Conservation (phyloP, 1,284 basidiomycete species). For the Serendipita sp. region DNA sequence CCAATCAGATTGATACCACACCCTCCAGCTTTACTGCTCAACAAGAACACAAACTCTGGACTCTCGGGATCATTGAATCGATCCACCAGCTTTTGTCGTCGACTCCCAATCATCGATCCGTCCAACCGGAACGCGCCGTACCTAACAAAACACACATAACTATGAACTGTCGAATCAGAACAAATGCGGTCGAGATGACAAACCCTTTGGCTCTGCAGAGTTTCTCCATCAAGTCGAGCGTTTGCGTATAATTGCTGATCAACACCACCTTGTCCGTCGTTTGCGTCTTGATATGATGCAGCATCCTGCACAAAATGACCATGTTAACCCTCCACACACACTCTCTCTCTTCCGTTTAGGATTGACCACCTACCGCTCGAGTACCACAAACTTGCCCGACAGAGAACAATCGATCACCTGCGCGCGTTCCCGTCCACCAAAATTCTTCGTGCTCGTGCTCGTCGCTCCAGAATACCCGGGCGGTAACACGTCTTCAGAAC, state of each 20-base stretch:
- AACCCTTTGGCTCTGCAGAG: conserved; percentile 74
- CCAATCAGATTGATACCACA: conserved; percentile 98
- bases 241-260: conserved; percentile 98
- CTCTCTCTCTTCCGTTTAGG: background rate
- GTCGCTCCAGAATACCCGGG: conserved; percentile 60
- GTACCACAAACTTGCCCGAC: conserved; percentile 86
- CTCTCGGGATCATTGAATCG: conserved; percentile 93
- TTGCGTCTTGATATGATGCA: conserved; percentile 66
- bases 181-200: conserved; percentile 14
- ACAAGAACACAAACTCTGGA: conserved; percentile 89
- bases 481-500: conserved; percentile 74
- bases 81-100: conserved; percentile 94
- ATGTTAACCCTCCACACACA: no score
- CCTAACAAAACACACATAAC: conserved; percentile 27
- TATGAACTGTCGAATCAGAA: background rate
- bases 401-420: conserved; percentile 60
- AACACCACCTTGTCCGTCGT: conserved; percentile 96
- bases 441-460: conserved; percentile 21
- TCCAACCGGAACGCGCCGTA: conserved; percentile 90
- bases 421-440: conserved; percentile 22
- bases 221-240: conserved; percentile 87
- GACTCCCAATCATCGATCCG: conserved; percentile 85
- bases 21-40: conserved; percentile 94
- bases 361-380: conserved; percentile 56
- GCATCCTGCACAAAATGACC: conserved; percentile 40